These are phyloP conservation scores for Gillenia trifoliata DNA, from an alignment of 306 rosid genomes.

Conservation along the genomic window DNA sequence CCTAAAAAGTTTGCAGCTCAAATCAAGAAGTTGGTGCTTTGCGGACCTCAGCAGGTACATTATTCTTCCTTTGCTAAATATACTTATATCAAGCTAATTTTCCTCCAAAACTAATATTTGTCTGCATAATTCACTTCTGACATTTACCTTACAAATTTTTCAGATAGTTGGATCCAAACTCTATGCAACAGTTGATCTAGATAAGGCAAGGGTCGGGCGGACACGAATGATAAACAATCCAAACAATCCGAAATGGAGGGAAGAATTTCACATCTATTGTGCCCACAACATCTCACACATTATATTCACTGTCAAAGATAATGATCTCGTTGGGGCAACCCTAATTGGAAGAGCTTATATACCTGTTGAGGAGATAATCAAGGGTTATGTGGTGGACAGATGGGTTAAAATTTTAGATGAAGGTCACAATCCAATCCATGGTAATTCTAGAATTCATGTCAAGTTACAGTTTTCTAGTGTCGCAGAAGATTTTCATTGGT, in stretches of 20 bases:
- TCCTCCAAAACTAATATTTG: neutral
- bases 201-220: constrained; percentile 51
- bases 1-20: constrained; percentile 45
- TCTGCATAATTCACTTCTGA: neutral
- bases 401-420: constrained; percentile 62
- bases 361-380: constrained; percentile 37
- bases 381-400: constrained; percentile 20
- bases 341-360: constrained; percentile 74
- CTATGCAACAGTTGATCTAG: constrained; percentile 83
- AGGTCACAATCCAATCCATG: constrained; percentile 37
- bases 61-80: neutral
- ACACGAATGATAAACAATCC: constrained; percentile 46
- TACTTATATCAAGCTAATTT: neutral
- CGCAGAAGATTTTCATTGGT: constrained; percentile 33
- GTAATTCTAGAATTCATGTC: constrained; percentile 50
- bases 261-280: constrained; percentile 52
- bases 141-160: constrained; percentile 10
- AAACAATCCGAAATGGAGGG: constrained; percentile 48
- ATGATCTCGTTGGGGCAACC: constrained; percentile 59
- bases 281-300: constrained; percentile 59
- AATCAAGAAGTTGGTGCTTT: constrained; percentile 52
- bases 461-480: constrained; percentile 29
- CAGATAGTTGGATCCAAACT: constrained; percentile 62
- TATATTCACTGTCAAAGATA: constrained; percentile 67
- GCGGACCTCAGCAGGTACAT: constrained; percentile 61